These are phyloP conservation scores for Saccharomycopsis schoenii DNA, from an alignment of 805 yeast species.

Conservation along the genomic window DNA sequence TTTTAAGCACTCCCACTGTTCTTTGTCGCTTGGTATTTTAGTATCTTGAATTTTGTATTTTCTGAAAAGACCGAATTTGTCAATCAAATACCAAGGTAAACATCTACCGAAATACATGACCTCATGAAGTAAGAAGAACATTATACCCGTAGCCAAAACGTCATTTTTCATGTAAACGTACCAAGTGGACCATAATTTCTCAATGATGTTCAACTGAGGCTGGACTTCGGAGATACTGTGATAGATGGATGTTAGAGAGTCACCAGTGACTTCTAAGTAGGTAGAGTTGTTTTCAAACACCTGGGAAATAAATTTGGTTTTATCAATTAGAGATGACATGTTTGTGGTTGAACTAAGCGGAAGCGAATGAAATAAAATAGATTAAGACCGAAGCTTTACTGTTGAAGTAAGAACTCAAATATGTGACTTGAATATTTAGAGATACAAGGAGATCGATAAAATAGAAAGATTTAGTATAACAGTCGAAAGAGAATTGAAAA, in stretches of 20 bases:
- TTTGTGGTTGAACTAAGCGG: background rate
- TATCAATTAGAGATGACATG: background rate
- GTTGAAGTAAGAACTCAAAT: background rate
- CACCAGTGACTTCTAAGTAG: conserved; percentile 17
- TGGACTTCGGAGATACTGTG: conserved; percentile 30
- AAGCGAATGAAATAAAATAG: background rate
- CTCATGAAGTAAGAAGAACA: conserved; percentile 80
- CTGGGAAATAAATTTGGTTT: conserved; percentile 2
- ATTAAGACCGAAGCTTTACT: background rate
- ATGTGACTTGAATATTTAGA: background rate
- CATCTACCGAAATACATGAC: conserved; percentile 84
- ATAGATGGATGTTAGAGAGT: conserved; percentile 27
- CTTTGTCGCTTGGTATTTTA: conserved; percentile 67
- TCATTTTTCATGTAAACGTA: conserved; percentile 81
- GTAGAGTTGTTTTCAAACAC: conserved; percentile 4
- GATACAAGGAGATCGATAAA: background rate
- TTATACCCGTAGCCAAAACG: conserved; percentile 80
- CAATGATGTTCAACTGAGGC: conserved; percentile 42
- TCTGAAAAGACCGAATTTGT: conserved; percentile 74
- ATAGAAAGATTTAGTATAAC: background rate
- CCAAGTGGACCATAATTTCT: conserved; percentile 82
- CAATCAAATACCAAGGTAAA: conserved; percentile 86
- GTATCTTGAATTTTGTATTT: conserved; percentile 84
- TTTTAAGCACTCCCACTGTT: conserved; percentile 89
- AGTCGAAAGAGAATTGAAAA: background rate